Conservation (phyloP, 371 early-diverging fungal genomes). For the Mucor saturninus region DNA sequence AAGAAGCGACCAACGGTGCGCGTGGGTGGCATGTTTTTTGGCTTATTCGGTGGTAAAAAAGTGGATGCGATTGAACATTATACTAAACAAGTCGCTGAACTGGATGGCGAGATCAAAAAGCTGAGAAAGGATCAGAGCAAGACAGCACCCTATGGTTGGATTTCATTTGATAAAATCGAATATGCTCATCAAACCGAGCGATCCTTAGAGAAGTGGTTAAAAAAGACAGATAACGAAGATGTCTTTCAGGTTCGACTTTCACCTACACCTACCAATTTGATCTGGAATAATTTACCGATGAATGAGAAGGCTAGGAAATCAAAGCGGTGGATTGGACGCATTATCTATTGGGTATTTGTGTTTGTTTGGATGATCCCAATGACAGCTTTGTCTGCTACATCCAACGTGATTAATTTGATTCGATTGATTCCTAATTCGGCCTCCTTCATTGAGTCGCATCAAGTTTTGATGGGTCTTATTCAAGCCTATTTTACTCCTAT, state of each 20-base stretch:
- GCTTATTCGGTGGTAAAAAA: conserved; percentile 54
- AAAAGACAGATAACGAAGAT: conserved; percentile 5
- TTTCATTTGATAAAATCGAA: conserved; percentile 69
- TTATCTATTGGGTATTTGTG: conserved; percentile 62
- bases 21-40: conserved; percentile 39
- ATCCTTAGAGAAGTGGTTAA: conserved; percentile 19
- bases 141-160: conserved; percentile 75
- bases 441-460: conserved; percentile 56
- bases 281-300: conserved; percentile 82
- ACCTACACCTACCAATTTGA: conserved; percentile 79
- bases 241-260: conserved; percentile 48
- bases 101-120: conserved; percentile 71
- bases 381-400: conserved; percentile 65
- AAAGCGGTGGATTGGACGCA: conserved; percentile 62
- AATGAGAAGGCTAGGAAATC: conserved; percentile 53
- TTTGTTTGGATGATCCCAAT: conserved; percentile 77
- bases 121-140: conserved; percentile 46
- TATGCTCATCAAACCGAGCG: conserved; percentile 60
- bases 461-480: conserved; percentile 63
- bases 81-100: conserved; percentile 62
- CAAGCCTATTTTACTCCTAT: conserved; percentile 76
- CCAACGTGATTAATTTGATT: conserved; percentile 65
- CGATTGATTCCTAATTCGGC: conserved; percentile 56
- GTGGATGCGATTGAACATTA: conserved; percentile 85
- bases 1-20: conserved; percentile 60